These are phyloP conservation scores for Coix lacrymajobi DNA, from an alignment of 176 grass and related monocot genomes.

Conservation along the genomic window DNA sequence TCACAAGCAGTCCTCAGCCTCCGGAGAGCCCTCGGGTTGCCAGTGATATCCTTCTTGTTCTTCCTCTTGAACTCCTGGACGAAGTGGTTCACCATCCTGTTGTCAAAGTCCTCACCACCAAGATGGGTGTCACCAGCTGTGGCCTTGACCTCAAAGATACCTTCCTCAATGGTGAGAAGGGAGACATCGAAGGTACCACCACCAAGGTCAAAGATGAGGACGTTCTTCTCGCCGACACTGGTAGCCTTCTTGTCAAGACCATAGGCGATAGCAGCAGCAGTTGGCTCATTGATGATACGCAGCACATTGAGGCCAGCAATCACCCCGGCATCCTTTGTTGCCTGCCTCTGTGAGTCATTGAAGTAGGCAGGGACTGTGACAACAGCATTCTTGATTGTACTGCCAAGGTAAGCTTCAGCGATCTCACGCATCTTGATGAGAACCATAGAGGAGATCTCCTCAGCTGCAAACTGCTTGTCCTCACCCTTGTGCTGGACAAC, in stretches of 20 bases:
- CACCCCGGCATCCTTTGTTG: slow-evolving; percentile 53
- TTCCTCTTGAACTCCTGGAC: slow-evolving; percentile 66
- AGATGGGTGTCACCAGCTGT: slow-evolving; percentile 67
- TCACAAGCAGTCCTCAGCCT: slow-evolving; percentile 60
- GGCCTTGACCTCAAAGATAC: slow-evolving; percentile 56
- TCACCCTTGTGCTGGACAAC: slow-evolving; percentile 62
- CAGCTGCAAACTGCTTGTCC: slow-evolving; percentile 60
- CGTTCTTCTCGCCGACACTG: slow-evolving; percentile 58
- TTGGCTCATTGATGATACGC: slow-evolving; percentile 56
- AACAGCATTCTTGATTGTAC: slow-evolving; percentile 44
- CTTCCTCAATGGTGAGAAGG: slow-evolving; percentile 53
- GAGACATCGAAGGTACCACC: slow-evolving; percentile 66
- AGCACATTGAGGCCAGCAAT: slow-evolving; percentile 63
- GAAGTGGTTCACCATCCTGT: slow-evolving; percentile 67
- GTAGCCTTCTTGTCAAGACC: slow-evolving; percentile 55
- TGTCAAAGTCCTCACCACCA: slow-evolving; percentile 65
- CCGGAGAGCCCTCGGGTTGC: slow-evolving; percentile 45
- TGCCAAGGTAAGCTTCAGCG: slow-evolving; percentile 52
- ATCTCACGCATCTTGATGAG: slow-evolving; percentile 67
- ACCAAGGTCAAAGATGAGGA: slow-evolving; percentile 62
- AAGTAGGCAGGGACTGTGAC: slow-evolving; percentile 59
- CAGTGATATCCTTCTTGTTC: slow-evolving; percentile 64
- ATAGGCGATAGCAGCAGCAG: slow-evolving; percentile 46
- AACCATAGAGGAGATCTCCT: slow-evolving; percentile 55
- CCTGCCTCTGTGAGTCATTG: slow-evolving; percentile 59